Conservation (phyloP, 495 filamentous ascomycete species). For the Penicillium pulvis region DNA sequence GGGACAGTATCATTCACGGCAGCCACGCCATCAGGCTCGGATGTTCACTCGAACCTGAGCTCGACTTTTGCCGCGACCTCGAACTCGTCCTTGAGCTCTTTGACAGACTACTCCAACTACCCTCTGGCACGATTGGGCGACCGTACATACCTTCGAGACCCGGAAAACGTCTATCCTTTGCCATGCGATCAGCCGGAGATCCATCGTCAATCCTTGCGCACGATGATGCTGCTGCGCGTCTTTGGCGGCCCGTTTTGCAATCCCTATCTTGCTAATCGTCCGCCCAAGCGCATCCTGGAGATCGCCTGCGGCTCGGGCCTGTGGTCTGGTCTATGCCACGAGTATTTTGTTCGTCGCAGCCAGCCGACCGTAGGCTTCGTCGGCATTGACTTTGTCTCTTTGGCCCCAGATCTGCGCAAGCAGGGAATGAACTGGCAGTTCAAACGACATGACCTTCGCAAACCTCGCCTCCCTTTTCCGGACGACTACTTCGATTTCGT, state of each 20-base stretch:
- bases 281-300: slow-evolving; percentile 79
- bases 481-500: slow-evolving; percentile 87
- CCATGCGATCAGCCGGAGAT: slow-evolving; percentile 87
- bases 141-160: slow-evolving; percentile 79
- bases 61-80: slow-evolving; percentile 43
- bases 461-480: slow-evolving; percentile 73
- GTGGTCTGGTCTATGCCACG: slow-evolving; percentile 85
- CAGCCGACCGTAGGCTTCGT: slow-evolving; percentile 68
- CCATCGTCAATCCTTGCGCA: slow-evolving; percentile 83
- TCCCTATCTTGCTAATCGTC: slow-evolving; percentile 61
- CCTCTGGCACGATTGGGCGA: slow-evolving; percentile 75
- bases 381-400: slow-evolving; percentile 78
- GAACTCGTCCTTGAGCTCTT: slow-evolving; percentile 39
- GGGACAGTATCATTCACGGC: slow-evolving; percentile 30
- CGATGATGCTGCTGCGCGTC: slow-evolving; percentile 76
- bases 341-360: slow-evolving; percentile 67
- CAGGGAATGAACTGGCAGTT: slow-evolving; percentile 85
- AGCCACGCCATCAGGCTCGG: slow-evolving; percentile 39
- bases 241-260: slow-evolving; percentile 80
- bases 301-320: slow-evolving; percentile 86
- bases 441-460: slow-evolving; percentile 81
- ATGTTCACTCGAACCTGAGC: slow-evolving; percentile 43
- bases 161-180: slow-evolving; percentile 73
- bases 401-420: slow-evolving; percentile 71
- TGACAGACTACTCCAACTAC: slow-evolving; percentile 50